Percentiles rank a stretch among this genome's conserved stretches.
Evolutionary conservation across 2,329 filamentous ascomycete species (phyloP).

Genomic region (Talaromyces amestolkiae): DNA sequence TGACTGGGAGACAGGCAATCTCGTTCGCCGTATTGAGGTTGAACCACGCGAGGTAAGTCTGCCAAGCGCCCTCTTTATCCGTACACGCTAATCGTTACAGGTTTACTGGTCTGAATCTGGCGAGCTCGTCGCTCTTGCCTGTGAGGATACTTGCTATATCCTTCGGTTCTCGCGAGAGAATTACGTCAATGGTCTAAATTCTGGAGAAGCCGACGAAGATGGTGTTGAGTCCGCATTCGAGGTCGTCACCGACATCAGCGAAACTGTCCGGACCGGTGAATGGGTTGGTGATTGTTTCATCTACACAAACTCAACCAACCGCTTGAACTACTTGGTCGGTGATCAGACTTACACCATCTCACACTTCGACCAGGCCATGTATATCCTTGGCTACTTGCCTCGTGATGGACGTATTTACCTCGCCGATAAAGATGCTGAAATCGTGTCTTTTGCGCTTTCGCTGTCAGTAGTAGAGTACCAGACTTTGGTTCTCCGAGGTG

Average conservation of each 20-base stretch:
- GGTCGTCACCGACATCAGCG: constrained; percentile 91
- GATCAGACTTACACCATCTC: constrained; percentile 98
- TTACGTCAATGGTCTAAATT: constrained; percentile 78
- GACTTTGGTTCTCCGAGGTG: constrained; percentile 87
- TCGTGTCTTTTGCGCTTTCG: constrained; percentile 86
- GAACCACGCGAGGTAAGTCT: constrained; percentile 58
- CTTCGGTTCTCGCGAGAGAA: constrained; percentile 86
- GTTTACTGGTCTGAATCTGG: constrained; percentile 98
- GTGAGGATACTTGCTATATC: constrained; percentile 93
- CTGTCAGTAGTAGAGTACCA: constrained; percentile 95
- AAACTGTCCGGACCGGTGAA: constrained; percentile 87
- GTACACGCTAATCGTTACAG: constrained; percentile 36
- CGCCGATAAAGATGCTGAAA: constrained; percentile 89
- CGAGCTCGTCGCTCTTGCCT: constrained; percentile 87
- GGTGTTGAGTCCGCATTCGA: constrained; percentile 96
- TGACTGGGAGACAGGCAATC: constrained; percentile 86
- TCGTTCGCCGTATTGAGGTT: constrained; percentile 88
- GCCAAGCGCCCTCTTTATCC: no score
- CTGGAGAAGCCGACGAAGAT: constrained; percentile 79
- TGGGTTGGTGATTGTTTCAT: constrained; percentile 99
- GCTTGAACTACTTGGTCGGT: constrained; percentile 94
- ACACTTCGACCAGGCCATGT: constrained; percentile 94
- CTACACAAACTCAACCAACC: constrained; percentile 95
- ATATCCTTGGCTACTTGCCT: constrained; percentile 91
- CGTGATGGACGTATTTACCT: constrained; percentile 94